A percentile compares a stretch with the other conserved stretches of the same genome.
These are phyloP conservation scores for Cystobasidium slooffiae DNA, from an alignment of 1,284 basidiomycete species.

Conservation along the genomic window DNA sequence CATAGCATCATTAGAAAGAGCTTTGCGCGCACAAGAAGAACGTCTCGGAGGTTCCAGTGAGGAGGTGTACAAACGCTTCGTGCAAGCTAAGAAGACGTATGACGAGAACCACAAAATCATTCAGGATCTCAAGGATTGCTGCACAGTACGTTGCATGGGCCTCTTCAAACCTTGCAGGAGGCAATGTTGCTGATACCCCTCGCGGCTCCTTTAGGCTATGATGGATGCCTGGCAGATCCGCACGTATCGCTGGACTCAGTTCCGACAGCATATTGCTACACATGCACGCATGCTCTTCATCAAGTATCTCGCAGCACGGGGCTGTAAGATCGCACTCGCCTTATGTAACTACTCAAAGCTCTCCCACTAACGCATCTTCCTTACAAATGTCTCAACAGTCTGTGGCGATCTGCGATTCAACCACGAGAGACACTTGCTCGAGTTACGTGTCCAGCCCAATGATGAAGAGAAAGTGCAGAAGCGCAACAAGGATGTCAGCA, in stretches of 20 bases:
- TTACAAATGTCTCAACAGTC: conserved; percentile 44
- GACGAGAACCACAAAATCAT: conserved; percentile 66
- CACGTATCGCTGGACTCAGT: conserved; percentile 77
- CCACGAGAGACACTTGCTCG: conserved; percentile 70
- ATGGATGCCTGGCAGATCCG: conserved; percentile 69
- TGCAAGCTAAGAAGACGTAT: conserved; percentile 68
- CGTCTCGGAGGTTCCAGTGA: conserved; percentile 56
- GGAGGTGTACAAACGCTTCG: conserved; percentile 66
- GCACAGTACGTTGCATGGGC: conserved; percentile 61
- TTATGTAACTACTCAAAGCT: conserved; percentile 66
- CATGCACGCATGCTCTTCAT: conserved; percentile 83
- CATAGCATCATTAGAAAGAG: conserved; percentile 59
- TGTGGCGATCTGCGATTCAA: conserved; percentile 67
- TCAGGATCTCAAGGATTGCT: conserved; percentile 66
- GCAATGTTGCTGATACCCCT: not conserved
- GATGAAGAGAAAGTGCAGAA: conserved; percentile 32
- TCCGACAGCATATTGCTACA: conserved; percentile 80
- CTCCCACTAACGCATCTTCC: not conserved
- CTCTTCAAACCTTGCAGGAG: not conserved
- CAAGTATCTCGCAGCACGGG: conserved; percentile 78
- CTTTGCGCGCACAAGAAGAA: conserved; percentile 62
- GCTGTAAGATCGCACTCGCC: conserved; percentile 64
- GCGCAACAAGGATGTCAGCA: conserved; percentile 61
- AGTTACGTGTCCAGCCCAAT: conserved; percentile 50
- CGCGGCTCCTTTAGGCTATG: conserved; percentile 62